Base-by-base conservation (phyloP, 116 monocot species). In the Dioscorea cayenensis region DNA sequence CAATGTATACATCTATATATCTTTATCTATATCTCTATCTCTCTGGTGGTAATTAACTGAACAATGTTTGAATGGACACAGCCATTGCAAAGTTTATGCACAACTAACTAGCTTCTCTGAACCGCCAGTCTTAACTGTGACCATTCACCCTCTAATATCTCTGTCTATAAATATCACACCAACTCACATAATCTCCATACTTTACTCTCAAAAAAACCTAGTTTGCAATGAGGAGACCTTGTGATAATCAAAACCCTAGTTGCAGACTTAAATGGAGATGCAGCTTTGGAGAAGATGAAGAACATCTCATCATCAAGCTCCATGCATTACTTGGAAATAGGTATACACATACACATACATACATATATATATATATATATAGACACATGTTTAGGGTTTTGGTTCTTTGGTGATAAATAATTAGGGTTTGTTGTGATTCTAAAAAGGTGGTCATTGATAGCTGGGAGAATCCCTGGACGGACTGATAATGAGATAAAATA, bases 401-500 rank as follows among this genome's bases (percentile, higher is more conserved):
- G 22, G 49, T 10, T 68, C 29, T n/a, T 18, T 68, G 62, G n/a
- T 27, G 18, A 62, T 62, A 20, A 5, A 60, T 14, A 8, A n/a
- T 11, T 62, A 62, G 22, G 25, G 62, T 66, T 66, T 18, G 12
- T 36, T 22, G 36, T 17, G 21, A 36, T 49, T 68, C 7, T 22
- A 49, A 11, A 49, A 49, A 86, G 86, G 66, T 87, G 87, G 87
- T 87, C 84, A n/a, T 29, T 78, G 35, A 87, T 87, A 11, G 87
- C 87, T 3, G 76, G 84, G 6, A 71, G 75, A 10, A 49, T 87
- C 2, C 83, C 83, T 1, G 78, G 78, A 20, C 60, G 83, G 19
- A 83, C 83, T 0, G 78, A 71, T 63, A 62, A 72, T 18, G 78
- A 83, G 67, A 66, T 83, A 6, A 62, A 75, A 71, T 77, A 69